These are phyloP conservation scores for Fibroporia radiculosa DNA, from an alignment of 768 basidiomycete genomes.

Conservation along the genomic window DNA sequence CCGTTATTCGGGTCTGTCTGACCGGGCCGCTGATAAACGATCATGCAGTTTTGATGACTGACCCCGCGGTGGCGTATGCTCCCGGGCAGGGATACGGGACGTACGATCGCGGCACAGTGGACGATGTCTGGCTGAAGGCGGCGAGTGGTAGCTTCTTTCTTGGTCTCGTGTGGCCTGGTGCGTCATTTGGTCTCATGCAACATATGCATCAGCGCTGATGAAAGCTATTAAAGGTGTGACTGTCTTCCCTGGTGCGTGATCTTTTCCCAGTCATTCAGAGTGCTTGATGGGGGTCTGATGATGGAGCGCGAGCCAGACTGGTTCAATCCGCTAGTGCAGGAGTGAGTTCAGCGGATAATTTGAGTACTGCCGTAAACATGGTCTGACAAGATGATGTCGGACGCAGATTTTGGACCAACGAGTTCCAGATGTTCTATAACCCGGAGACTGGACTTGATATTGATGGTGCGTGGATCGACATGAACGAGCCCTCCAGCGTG, in stretches of 20 bases:
- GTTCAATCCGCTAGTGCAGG: conserved; percentile 47
- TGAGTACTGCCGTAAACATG: neutral
- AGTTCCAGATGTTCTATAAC: conserved; percentile 50
- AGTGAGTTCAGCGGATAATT: too few relatives aligned
- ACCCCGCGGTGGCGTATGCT: conserved; percentile 55
- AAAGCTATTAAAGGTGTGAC: conserved; percentile 36
- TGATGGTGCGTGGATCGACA: conserved; percentile 69
- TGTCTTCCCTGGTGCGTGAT: conserved; percentile 41
- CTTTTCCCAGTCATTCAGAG: too few relatives aligned
- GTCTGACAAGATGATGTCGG: too few relatives aligned
- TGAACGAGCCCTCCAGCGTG: conserved; percentile 69
- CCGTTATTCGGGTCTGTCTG: neutral
- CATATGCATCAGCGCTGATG: neutral
- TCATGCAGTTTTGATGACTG: conserved; percentile 58
- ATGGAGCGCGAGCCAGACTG: too few relatives aligned
- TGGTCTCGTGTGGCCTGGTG: conserved; percentile 61
- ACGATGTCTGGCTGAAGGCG: conserved; percentile 56
- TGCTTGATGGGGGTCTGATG: too few relatives aligned
- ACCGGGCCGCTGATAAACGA: neutral
- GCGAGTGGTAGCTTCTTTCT: conserved; percentile 48
- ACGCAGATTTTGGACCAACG: conserved; percentile 52
- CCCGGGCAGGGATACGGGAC: conserved; percentile 42
- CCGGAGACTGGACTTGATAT: conserved; percentile 51
- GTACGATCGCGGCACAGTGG: conserved; percentile 44
- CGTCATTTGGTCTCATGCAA: conserved; percentile 4